Conservation (phyloP, 176 grass and related monocot genomes). For the bread wheat (Triticum aestivum) region IWGSC_CS_RefSeq_v2.1 NC_057796.1:435170117-435170616, state of each 20-base stretch:
- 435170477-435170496: background rate
- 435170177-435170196: conserved; percentile 30
- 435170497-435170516: background rate
- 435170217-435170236: conserved; percentile 20
- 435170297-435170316: conserved; percentile 6
- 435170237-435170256: conserved; percentile 4
- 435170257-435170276: conserved; percentile 44
- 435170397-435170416: background rate
- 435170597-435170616: background rate
- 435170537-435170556: background rate
- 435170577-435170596: background rate
- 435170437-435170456: conserved; percentile 6
- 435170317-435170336: background rate
- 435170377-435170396: background rate
- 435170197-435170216: conserved; percentile 14
- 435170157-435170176: conserved; percentile 29
- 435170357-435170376: background rate
- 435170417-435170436: background rate
- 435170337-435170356: conserved; percentile 16
- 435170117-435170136: conserved; percentile 19
- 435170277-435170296: conserved; percentile 27
- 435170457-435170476: background rate
- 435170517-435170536: conserved; percentile 1
- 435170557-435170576: background rate
- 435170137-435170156: background rate